phyloP scores from a whole-genome alignment of 2,329 filamentous ascomycete genomes.

The Trichoderma simmonsii region DNA sequence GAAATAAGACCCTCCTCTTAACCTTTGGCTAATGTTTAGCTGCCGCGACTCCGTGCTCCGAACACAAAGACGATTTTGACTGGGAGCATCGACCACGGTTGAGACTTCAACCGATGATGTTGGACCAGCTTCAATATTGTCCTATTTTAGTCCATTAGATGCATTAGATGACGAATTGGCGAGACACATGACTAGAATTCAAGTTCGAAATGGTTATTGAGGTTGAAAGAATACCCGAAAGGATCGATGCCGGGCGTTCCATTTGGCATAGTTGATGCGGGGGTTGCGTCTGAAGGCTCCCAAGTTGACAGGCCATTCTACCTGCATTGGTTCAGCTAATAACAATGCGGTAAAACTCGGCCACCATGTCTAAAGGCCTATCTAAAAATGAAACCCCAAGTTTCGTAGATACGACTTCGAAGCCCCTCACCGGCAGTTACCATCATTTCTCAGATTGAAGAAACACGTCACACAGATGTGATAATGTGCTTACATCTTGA shows the following conservation, averaged over 20 bases:
- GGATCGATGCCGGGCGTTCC: neutral
- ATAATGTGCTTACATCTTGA: neutral
- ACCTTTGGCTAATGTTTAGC: neutral
- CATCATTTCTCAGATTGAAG: neutral
- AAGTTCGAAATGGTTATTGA: neutral
- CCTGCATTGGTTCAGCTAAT: neutral
- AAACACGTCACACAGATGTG: conserved; percentile 1
- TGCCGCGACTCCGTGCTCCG: neutral
- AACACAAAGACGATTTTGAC: neutral
- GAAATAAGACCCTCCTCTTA: neutral
- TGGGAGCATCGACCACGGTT: neutral
- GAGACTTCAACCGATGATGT: neutral
- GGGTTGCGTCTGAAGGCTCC: neutral
- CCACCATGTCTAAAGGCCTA: neutral
- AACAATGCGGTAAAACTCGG: neutral
- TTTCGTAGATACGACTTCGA: neutral
- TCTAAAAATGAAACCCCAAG: neutral
- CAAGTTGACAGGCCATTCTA: neutral
- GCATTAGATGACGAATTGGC: neutral
- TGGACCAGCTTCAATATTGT: neutral
- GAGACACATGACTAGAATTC: neutral
- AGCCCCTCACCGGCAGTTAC: neutral
- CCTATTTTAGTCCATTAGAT: neutral
- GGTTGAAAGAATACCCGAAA: neutral
- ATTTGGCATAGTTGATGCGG: neutral